Base-by-base conservation (phyloP, 306 rosid genomes). In the Carpinus viminea region DNA sequence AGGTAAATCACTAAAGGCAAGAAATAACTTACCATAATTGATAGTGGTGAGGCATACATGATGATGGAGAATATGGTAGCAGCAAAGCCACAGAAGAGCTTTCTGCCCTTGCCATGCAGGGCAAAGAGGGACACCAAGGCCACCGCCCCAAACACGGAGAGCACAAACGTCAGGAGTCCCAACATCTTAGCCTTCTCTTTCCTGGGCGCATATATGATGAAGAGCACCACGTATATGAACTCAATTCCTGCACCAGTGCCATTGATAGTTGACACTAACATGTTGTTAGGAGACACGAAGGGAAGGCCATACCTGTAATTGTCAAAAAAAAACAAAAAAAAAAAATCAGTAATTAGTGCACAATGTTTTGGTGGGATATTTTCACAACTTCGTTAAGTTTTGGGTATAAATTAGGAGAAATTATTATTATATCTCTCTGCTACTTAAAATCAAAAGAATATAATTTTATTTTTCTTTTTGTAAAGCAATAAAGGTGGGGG, bases 21-120 rank as follows among this genome's bases (percentile, higher is more conserved):
- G 72, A 66, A 38, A 38, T 15, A 13, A 8, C 34, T 85, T 84
- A 95, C 98, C 97, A 93, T 87, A 38, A 95, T 91, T 48, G 99
- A 84, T 61, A 95, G 92, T 16, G 99, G 98, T 0, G 99, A 93
- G 73, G 88, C 97, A 38, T 93, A 93, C 99, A 95, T 95, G 89
- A 95, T 72, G 60, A 92, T 89, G 52, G 99, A 93, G 76, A 93
- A 93, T 31, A 95, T 74, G 28, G 90, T 43, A 10, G 97, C 86
- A 0, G 92, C 97, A 5, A 88, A 68, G 68, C 99, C 99, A 4
- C 96, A 93, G 64, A 93, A 91, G 72, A 90, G 62, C 78, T 93
- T 95, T 28, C 99, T 83, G 73, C n/a, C 1, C 0, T 68, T 72
- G 74, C 75, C 85, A 41, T 91, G 87, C 16, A 95, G 74, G 15